Conservation (phyloP, 1,284 basidiomycete species). For the Tetrapyrgos nigripes region DNA sequence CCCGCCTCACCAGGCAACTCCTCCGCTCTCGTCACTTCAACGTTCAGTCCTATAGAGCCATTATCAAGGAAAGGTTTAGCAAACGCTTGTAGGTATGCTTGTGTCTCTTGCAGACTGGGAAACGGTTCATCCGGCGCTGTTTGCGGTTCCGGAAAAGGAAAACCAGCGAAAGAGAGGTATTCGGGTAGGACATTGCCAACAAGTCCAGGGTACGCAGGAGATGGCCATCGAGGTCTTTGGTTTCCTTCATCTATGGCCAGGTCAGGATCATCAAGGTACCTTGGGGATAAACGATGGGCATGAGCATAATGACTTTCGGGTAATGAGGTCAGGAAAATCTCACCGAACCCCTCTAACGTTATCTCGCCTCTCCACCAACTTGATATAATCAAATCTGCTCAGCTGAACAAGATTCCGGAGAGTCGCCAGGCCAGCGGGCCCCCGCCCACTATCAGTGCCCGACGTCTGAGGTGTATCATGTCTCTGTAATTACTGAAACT, state of each 20-base stretch:
- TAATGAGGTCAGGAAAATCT: constrained; percentile 17
- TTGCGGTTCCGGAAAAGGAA: constrained; percentile 36
- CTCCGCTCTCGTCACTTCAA: constrained; percentile 44
- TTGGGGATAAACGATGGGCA: constrained; percentile 8
- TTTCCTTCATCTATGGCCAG: background rate
- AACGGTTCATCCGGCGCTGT: constrained; percentile 39
- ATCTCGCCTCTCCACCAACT: constrained; percentile 12
- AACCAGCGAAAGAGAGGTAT: constrained; percentile 47
- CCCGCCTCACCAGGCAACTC: constrained; percentile 37
- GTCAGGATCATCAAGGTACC: constrained; percentile 35
- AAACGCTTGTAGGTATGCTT: constrained; percentile 45
- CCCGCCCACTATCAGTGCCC: constrained; percentile 21
- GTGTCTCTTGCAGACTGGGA: constrained; percentile 48
- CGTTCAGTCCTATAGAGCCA: constrained; percentile 43
- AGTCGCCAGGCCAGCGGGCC: constrained; percentile 10
- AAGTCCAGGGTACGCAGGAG: constrained; percentile 30
- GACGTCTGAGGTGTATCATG: constrained; percentile 17
- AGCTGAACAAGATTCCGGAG: constrained; percentile 8
- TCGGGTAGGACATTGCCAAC: constrained; percentile 56
- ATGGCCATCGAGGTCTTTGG: background rate
- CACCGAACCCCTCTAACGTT: constrained; percentile 1
- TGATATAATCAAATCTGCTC: constrained; percentile 3
- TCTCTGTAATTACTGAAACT: background rate
- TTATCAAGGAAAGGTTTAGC: constrained; percentile 38
- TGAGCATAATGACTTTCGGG: background rate